Percentiles rank a stretch among this genome's conserved stretches.
Conservation (phyloP, 352 stramenopile species). For the Globisporangium cederbergense region DNA sequence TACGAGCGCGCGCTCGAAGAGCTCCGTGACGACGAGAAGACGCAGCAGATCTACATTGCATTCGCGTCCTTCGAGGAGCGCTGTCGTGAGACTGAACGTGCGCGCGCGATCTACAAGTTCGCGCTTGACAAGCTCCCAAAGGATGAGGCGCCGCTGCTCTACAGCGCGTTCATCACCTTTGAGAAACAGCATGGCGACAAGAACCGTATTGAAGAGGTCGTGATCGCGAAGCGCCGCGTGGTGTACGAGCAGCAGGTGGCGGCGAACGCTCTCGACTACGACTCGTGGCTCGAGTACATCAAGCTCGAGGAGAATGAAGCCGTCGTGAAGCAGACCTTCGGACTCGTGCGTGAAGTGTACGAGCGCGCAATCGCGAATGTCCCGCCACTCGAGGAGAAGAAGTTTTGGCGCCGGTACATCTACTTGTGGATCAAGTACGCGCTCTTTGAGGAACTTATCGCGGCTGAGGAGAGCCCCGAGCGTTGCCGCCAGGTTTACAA, state of each 20-base stretch:
- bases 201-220: conserved; percentile 94
- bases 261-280: conserved; percentile 93
- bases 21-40: conserved; percentile 75
- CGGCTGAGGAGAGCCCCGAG: conserved; percentile 45
- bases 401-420: conserved; percentile 98
- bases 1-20: conserved; percentile 96
- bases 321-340: conserved; percentile 43
- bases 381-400: conserved; percentile 94
- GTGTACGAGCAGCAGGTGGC: conserved; percentile 94
- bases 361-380: conserved; percentile 94
- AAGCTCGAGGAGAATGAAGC: conserved; percentile 95
- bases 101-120: conserved; percentile 88
- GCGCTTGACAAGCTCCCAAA: conserved; percentile 79
- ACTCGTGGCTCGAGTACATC: conserved; percentile 99
- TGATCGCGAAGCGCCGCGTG: conserved; percentile 93
- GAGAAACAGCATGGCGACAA: conserved; percentile 98
- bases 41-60: conserved; percentile 87
- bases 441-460: conserved; percentile 95
- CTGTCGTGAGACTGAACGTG: conserved; percentile 92
- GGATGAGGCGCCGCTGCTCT: conserved; percentile 91
- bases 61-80: conserved; percentile 98
- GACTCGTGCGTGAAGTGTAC: conserved; percentile 92
- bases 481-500: conserved; percentile 93
- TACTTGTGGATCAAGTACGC: conserved; percentile 99
- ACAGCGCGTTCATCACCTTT: conserved; percentile 96